Base-by-base conservation (phyloP, 345 rosid species). In the Gynandropsis gynandra region DNA sequence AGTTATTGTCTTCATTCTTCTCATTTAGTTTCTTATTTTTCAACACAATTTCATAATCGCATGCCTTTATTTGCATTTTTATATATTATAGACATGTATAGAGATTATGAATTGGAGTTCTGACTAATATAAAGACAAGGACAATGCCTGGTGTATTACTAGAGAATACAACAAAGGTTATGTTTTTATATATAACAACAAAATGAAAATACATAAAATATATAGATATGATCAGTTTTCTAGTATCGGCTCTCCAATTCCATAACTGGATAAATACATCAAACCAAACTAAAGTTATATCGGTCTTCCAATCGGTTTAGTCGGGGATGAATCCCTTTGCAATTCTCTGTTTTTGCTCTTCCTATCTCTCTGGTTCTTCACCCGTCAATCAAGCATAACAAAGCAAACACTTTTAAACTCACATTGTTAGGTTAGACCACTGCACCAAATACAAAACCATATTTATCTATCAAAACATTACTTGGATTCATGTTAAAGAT, bases 181-280 rank as follows among this genome's bases (percentile, higher is more conserved):
- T 24, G 29, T 24, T 24, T 24, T 5, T 24, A 49, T 65, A 63
- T 27, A 42, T 59, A 32, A 65, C 47, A 39, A 59, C 65, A 65
- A 52, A 31, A 65, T 59, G 41, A 31, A 59, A 53, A 49, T 64
- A 41, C 35, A 65, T 42, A 65, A 58, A 53, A 47, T 65, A 64
- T 65, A 59, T 60, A n/a, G n/a, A 65, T 59, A 40, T 40, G 60
- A 59, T 44, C 59, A 40, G 38, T 45, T 59, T 64, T 59, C 58
- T 52, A 54, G 52, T 0, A 58, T 54, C 45, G 37, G 57, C 40
- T 42, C 63, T 64, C 29, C 49, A 58, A 42, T 50, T 33, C 50
- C 45, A 64, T 40, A 51, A 52, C 63, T 54, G 54, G 54, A 58
- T 24, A 24, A 58, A 31, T 52, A 46, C 59, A 65, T 52, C 33